Base-by-base conservation (phyloP, 805 yeast genomes). In the Lipomyces kockii region DNA sequence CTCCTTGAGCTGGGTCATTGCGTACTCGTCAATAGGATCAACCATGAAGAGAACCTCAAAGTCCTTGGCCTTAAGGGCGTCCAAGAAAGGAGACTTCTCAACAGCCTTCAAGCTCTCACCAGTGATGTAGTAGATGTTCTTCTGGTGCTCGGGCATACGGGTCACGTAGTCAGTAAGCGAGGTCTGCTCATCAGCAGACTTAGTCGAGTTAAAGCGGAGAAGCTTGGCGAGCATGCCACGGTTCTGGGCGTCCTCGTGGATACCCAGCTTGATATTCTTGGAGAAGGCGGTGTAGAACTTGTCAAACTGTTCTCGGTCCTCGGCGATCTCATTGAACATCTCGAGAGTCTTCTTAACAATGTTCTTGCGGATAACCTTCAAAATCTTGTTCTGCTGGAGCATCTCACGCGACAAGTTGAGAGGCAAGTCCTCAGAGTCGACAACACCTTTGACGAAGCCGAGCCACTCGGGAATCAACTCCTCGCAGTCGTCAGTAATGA, bases 1-100 rank as follows among this genome's bases (percentile, higher is more conserved):
- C 86, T 95, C 99, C 88, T 95, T 95, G 84, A 95, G 88, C 85
- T 95, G 99, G 77, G 97, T 91, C 92, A 92, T 92, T 76, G 98
- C 98, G 81, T 95, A 95, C 86, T 95, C 99, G 80, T 95, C 99
- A 83, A 95, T 95, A 84, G 99, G 99, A 84, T 95, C 99, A 84
- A 89, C 96, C 81, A 95, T 84, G 92, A 89, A 95, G 81, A 95
- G 87, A 72, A 95, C 99, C 86, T 95, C 99, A 77, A 95, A 95
- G 86, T 91, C 90, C 89, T 95, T 96, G 76, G 97, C 97, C 87
- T 93, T 95, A 83, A 94, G 89, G 75, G 97, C 98, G 79, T 95
- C 98, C 83, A 95, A 88, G 91, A 95, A 95, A 83, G 99, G 99
- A 76, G 98, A 94, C 84, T 92, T 92, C 87, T 95, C 98, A 78